Percentiles rank a stretch among this genome's conserved stretches.
Evolutionary conservation across 306 rosid genomes (phyloP).

Genomic region (Cucurbita ficifolia): DNA sequence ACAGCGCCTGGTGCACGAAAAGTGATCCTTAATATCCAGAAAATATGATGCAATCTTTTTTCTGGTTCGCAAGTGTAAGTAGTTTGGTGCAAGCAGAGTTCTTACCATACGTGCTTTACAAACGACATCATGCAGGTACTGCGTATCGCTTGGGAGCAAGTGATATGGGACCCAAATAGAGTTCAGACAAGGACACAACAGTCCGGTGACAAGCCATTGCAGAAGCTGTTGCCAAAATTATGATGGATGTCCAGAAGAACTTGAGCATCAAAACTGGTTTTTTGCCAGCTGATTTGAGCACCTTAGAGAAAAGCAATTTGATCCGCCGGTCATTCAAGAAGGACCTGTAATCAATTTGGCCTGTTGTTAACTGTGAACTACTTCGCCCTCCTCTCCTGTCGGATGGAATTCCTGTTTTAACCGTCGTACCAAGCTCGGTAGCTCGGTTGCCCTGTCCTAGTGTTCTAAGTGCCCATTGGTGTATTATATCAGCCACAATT

Average conservation of each 20-base stretch:
- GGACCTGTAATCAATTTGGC: conserved; percentile 29
- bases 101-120: too few relatives aligned
- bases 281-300: conserved; percentile 48
- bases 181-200: conserved; percentile 49
- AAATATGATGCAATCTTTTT: too few relatives aligned
- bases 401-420: conserved; percentile 25
- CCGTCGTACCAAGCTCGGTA: conserved; percentile 22
- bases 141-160: conserved; percentile 50
- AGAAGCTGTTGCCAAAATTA: conserved; percentile 39
- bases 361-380: conserved; percentile 29
- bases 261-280: conserved; percentile 43
- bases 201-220: conserved; percentile 54
- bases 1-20: too few relatives aligned
- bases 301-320: conserved; percentile 42
- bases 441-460: conserved; percentile 28
- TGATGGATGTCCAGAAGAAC: conserved; percentile 53
- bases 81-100: too few relatives aligned
- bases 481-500: conserved; percentile 41
- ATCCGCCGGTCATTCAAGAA: conserved; percentile 62
- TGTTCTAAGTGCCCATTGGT: conserved; percentile 43
- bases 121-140: conserved; percentile 23
- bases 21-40: too few relatives aligned
- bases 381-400: conserved; percentile 34
- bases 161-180: conserved; percentile 33
- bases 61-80: too few relatives aligned